Evolutionary conservation across 2,329 filamentous ascomycete genomes (phyloP).

Genomic region (Penicillium sp.): DNA sequence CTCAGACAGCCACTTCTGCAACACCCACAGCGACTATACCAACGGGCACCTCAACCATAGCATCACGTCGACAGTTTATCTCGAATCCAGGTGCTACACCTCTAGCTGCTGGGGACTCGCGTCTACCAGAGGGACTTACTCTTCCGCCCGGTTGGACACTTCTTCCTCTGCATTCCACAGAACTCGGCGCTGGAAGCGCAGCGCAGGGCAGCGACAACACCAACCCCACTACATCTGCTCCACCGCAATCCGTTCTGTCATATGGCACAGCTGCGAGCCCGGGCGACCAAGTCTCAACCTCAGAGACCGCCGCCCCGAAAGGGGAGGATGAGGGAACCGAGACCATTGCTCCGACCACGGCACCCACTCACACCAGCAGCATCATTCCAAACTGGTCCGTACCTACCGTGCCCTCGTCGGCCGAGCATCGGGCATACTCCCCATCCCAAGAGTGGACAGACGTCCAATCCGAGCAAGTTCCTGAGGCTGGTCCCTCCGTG

Average conservation of each 20-base stretch:
- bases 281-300: not conserved
- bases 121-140: slow-evolving; percentile 53
- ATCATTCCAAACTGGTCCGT: slow-evolving; percentile 25
- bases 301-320: not conserved
- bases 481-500: slow-evolving; percentile 14
- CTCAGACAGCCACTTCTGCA: slow-evolving; percentile 11
- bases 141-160: slow-evolving; percentile 54
- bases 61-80: slow-evolving; percentile 33
- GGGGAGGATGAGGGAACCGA: not conserved
- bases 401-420: slow-evolving; percentile 7
- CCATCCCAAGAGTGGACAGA: slow-evolving; percentile 37
- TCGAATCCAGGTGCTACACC: slow-evolving; percentile 32
- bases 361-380: slow-evolving; percentile 2
- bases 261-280: not conserved
- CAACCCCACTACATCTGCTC: slow-evolving; percentile 5
- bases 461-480: slow-evolving; percentile 25
- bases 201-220: slow-evolving; percentile 2
- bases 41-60: slow-evolving; percentile 22
- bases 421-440: slow-evolving; percentile 24
- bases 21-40: slow-evolving; percentile 18
- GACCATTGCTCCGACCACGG: not conserved
- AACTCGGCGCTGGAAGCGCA: slow-evolving; percentile 6
- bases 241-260: not conserved
- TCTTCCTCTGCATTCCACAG: slow-evolving; percentile 31
- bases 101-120: slow-evolving; percentile 47